A percentile compares a stretch with the other conserved stretches of the same genome.
Evolutionary conservation across 148 eudicot species (phyloP).

Genomic region (Fagopyrum tataricum): DNA sequence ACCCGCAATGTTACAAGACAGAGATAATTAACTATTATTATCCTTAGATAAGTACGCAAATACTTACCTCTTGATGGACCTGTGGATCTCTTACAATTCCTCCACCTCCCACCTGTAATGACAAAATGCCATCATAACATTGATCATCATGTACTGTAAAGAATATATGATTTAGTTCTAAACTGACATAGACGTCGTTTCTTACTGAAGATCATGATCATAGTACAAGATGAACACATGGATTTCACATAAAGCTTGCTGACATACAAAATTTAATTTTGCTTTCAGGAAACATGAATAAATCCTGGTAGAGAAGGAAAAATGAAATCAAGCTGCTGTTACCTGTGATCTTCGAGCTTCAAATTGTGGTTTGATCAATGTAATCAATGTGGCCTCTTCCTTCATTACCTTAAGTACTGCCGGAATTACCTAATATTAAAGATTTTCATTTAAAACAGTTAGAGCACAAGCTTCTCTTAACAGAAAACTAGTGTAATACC

Average conservation of each 20-base stretch:
- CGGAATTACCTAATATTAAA: slow-evolving; percentile 72
- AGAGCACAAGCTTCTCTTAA: not conserved
- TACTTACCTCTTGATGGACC: slow-evolving; percentile 72
- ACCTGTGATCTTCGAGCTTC: slow-evolving; percentile 96
- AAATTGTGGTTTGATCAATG: slow-evolving; percentile 95
- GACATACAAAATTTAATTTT: not conserved
- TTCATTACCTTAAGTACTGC: slow-evolving; percentile 89
- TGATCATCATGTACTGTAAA: not conserved
- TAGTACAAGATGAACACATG: not conserved
- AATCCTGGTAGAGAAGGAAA: not conserved
- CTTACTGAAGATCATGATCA: not conserved
- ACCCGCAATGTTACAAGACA: not conserved
- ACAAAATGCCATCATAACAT: not conserved
- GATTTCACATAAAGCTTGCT: not conserved
- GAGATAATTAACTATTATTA: not conserved
- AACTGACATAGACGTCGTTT: not conserved
- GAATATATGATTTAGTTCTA: not conserved
- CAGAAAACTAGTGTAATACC: too few species aligned
- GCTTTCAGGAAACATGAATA: not conserved
- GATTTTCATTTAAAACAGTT: not conserved
- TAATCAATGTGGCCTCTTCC: slow-evolving; percentile 67
- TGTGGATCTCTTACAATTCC: slow-evolving; percentile 90
- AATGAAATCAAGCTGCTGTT: slow-evolving; percentile 1
- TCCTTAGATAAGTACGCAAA: not conserved
- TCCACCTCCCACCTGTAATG: slow-evolving; percentile 84